These are phyloP conservation scores for Aspergillus nanangensis DNA, from an alignment of 495 filamentous ascomycete species.

Conservation along the genomic window DNA sequence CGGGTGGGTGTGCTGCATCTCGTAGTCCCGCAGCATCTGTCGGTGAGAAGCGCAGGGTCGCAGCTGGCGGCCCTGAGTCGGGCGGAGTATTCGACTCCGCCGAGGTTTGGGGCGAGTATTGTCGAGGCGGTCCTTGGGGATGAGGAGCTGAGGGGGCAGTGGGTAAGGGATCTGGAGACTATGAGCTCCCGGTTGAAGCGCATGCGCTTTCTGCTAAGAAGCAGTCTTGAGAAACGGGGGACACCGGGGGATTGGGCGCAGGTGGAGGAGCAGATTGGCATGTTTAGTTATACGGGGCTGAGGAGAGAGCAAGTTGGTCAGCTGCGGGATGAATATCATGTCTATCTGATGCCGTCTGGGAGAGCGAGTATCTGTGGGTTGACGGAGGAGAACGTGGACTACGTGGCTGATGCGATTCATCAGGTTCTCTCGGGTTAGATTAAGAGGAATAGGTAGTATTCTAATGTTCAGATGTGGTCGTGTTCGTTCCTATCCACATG, in stretches of 20 bases:
- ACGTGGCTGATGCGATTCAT: too few species aligned
- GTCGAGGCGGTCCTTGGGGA: slow-evolving; percentile 25
- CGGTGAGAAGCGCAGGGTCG: slow-evolving; percentile 6
- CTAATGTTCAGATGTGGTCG: too few species aligned
- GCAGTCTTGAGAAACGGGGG: slow-evolving; percentile 12
- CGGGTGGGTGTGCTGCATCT: slow-evolving; percentile 31
- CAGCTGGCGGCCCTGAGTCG: slow-evolving; percentile 18
- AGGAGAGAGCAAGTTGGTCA: slow-evolving; percentile 12
- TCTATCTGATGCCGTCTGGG: slow-evolving; percentile 25
- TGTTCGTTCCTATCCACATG: too few species aligned
- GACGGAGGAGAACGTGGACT: too few species aligned
- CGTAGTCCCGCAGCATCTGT: neutral
- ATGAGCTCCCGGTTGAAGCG: slow-evolving; percentile 28
- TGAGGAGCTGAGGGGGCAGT: slow-evolving; percentile 15
- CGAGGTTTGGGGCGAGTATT: slow-evolving; percentile 28
- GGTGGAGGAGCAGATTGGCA: slow-evolving; percentile 28
- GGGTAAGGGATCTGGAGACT: slow-evolving; percentile 30
- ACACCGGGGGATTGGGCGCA: slow-evolving; percentile 26
- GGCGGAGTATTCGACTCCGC: slow-evolving; percentile 24
- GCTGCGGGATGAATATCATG: slow-evolving; percentile 21
- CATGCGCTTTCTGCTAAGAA: slow-evolving; percentile 18
- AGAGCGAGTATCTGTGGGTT: too few species aligned
- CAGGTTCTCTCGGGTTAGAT: too few species aligned
- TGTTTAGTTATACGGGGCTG: slow-evolving; percentile 33
- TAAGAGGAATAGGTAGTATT: too few species aligned